Base-by-base conservation (phyloP, 768 basidiomycete species). In the Mycena epipterygia region DNA sequence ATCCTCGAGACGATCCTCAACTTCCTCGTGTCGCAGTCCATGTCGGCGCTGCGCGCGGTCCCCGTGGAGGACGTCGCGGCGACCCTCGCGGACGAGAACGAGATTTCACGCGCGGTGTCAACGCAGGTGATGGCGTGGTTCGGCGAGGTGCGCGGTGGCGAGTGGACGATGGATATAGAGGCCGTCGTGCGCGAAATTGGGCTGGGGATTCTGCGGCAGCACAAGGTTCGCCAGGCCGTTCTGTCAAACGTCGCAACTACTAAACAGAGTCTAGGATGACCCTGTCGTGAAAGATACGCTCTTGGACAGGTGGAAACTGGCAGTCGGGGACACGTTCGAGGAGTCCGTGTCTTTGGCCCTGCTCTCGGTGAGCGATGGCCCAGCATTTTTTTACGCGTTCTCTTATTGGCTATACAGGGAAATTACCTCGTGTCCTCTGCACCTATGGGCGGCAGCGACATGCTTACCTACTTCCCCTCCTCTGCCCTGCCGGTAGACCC, bases 51-150 rank as follows among this genome's bases (percentile, higher is more conserved):
- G 46, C 80, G 85, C 3, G 83, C 85, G 5, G 90, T 86, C 0
- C 83, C 89, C 0, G 84, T 90, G n/a, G 86, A 90, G 49, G 84
- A 86, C n/a, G 80, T 97, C 48, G 77, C 86, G 9, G 81, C 86
- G 13, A 81, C 88, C 0, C 86, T 98, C 16, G 87, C 89, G 21
- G 86, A 92, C 48, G 92, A 94, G 4, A 91, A 95, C 75, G 94
- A 94, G 23, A 81, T 97, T 19, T 84, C 89, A 11, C 81, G 87
- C 9, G 77, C 83, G 2, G 87, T 96, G 32, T 86, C 89, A 11
- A 81, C 77, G 9, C 94, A 95, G 76, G 86, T 96, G 30, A 89
- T 98, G 84, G 77, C 81, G 0, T 97, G 97, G 92, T 98, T 97
- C 73, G 96, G 95, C 19, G 81, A 84, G 5, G 79, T 91, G 5